Percentiles rank a stretch among this genome's conserved stretches.
Evolutionary conservation across 148 eudicot species (phyloP).

Genomic region (Fagopyrum esculentum): DNA sequence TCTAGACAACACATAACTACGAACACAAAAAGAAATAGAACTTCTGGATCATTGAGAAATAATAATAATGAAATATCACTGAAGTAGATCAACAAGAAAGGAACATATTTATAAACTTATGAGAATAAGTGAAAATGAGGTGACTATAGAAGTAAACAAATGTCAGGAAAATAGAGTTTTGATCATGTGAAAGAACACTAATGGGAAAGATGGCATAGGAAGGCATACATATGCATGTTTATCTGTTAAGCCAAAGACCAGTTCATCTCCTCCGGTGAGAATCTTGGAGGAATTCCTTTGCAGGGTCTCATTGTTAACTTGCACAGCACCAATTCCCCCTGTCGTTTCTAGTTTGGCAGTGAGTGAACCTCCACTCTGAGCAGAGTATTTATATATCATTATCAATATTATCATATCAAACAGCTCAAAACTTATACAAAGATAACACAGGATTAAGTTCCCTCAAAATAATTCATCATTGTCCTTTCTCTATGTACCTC

Average conservation of each 20-base stretch:
- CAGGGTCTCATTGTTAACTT: conserved; percentile 55
- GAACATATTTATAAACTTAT: background rate
- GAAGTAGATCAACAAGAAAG: background rate
- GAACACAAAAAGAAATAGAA: background rate
- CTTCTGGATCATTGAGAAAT: background rate
- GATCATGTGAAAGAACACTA: background rate
- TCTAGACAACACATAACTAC: background rate
- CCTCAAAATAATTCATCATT: background rate
- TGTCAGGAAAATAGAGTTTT: background rate
- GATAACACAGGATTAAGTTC: background rate
- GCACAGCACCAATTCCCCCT: conserved; percentile 68
- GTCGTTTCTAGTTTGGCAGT: conserved; percentile 60
- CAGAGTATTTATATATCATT: background rate
- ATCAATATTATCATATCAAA: background rate
- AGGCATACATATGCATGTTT: conserved; percentile 95
- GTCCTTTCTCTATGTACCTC: conserved; percentile 37
- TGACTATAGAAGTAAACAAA: background rate
- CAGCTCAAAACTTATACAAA: background rate
- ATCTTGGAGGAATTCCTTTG: conserved; percentile 45
- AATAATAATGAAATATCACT: background rate
- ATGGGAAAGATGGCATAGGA: background rate
- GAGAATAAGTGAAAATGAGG: background rate
- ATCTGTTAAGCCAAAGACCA: conserved; percentile 59
- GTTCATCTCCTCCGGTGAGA: conserved; percentile 75
- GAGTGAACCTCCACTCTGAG: conserved; percentile 42